These are phyloP conservation scores for Polysphondylium violaceum DNA, from an alignment of 78 protist species.

Conservation along the genomic window DNA sequence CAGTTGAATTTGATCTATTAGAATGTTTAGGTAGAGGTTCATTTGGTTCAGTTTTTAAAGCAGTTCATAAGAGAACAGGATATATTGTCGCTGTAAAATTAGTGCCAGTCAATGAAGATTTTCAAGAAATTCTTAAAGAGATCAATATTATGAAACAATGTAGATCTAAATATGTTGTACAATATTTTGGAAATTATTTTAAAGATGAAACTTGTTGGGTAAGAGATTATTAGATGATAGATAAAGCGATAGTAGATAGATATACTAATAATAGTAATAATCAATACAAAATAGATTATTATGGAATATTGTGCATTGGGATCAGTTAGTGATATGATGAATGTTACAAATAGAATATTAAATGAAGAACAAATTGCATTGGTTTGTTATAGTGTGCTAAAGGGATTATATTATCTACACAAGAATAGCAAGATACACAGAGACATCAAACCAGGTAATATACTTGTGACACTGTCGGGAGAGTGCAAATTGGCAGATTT, in stretches of 20 bases:
- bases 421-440: conserved; percentile 80
- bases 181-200: conserved; percentile 80
- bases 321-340: conserved; percentile 84
- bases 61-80: conserved; percentile 45
- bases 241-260: too few relatives aligned
- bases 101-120: conserved; percentile 74
- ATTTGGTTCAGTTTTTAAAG: conserved; percentile 83
- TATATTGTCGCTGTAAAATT: conserved; percentile 75
- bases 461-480: conserved; percentile 69
- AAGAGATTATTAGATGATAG: too few relatives aligned
- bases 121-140: conserved; percentile 82
- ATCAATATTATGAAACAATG: conserved; percentile 78
- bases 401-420: conserved; percentile 87
- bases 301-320: conserved; percentile 86
- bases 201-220: conserved; percentile 83
- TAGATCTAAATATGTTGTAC: conserved; percentile 54
- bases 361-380: conserved; percentile 82
- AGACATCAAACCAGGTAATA: conserved; percentile 89
- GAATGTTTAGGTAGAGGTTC: conserved; percentile 74
- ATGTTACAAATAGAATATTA: conserved; percentile 41
- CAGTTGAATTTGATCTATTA: conserved; percentile 58
- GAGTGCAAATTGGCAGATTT: conserved; percentile 86
- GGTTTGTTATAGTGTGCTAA: conserved; percentile 65
- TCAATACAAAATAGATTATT: conserved; percentile 42
- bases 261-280: neutral